phyloP scores from a whole-genome alignment of 208 protist genomes.

The Acanthamoeba culbertsoni region DNA sequence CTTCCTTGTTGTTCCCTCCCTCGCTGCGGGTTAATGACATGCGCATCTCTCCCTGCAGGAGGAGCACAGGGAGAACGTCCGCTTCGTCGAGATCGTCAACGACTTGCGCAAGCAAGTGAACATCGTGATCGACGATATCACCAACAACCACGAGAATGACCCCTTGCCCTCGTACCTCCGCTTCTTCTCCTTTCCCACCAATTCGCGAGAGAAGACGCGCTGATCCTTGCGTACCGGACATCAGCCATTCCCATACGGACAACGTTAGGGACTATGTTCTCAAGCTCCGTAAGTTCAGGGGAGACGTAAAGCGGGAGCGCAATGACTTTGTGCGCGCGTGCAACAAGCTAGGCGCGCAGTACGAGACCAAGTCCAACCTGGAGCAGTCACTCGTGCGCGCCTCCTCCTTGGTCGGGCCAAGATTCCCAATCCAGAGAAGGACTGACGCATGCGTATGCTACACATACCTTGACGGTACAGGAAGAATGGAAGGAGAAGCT shows the following conservation, averaged over 20 bases:
- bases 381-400: not conserved
- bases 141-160: conserved; percentile 19
- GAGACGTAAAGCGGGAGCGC: conserved; percentile 20
- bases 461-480: not conserved
- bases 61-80: conserved; percentile 53
- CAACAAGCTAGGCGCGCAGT: conserved; percentile 47
- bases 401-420: not conserved
- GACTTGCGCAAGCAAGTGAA: conserved; percentile 45
- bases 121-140: not conserved
- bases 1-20: not conserved
- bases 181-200: not conserved
- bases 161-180: conserved; percentile 1
- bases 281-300: not conserved
- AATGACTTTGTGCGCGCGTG: conserved; percentile 32
- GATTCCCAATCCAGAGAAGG: no score
- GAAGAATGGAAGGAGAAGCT: conserved; percentile 27
- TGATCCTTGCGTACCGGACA: not conserved
- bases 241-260: not conserved
- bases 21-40: not conserved
- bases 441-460: no score
- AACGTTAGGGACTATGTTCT: conserved; percentile 16
- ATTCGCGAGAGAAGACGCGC: not conserved
- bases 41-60: not conserved
- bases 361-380: not conserved
- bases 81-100: conserved; percentile 49